Percentiles rank a stretch among this genome's conserved stretches.
Conservation (phyloP, 2,329 filamentous ascomycete species). For the Colletotrichum salicis region DNA sequence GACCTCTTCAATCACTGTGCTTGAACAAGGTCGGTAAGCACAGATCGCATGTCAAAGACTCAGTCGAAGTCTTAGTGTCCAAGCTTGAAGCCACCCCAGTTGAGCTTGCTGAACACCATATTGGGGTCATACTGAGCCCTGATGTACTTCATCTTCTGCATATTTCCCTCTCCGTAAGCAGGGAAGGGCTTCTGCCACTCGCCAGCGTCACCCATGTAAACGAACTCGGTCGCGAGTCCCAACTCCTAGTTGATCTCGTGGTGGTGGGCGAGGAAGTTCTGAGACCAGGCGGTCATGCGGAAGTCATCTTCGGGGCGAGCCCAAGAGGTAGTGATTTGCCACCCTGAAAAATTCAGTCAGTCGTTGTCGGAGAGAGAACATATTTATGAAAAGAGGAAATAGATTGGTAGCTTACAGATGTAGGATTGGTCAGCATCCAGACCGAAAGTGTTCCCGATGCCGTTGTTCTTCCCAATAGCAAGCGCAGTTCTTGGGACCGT, state of each 20-base stretch:
- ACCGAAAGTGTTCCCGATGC: no score
- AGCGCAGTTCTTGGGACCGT: no score
- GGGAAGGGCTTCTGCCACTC: neutral
- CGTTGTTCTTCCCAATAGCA: no score
- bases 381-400: neutral
- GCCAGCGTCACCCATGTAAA: neutral
- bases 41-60: neutral
- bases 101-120: neutral
- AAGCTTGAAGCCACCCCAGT: neutral
- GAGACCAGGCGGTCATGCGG: neutral
- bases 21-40: neutral
- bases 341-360: neutral
- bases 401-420: no score
- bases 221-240: neutral
- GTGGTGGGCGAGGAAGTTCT: neutral
- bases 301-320: neutral
- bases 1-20: neutral
- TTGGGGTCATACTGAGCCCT: neutral
- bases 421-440: no score
- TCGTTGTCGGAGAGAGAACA: neutral
- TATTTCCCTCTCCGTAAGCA: neutral
- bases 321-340: neutral
- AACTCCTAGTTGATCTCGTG: neutral
- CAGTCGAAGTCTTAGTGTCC: neutral
- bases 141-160: neutral